Base-by-base conservation (phyloP, 2,329 filamentous ascomycete species). In the Nemania abortiva region DNA sequence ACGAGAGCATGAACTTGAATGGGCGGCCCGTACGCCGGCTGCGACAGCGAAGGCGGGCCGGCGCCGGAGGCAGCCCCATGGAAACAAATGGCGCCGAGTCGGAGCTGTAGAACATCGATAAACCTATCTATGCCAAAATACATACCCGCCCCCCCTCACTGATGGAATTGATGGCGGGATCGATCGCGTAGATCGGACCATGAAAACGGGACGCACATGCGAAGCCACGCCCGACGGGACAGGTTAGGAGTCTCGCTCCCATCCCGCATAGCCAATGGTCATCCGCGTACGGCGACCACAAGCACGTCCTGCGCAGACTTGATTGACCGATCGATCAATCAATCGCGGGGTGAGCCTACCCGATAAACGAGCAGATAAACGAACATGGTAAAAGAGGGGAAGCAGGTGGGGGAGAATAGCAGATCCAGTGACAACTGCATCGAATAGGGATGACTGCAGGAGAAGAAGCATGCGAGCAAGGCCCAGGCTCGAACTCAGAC, bases 31-130 rank as follows among this genome's bases (percentile, higher is more conserved):
- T 79, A 22, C 78, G 81, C 54, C 82, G 84, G 62, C 81, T 84
- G 65, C 84, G 84, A 29, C 82, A 82, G 69, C 72, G 73, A 72
- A 77, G 71, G 72, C 72, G 83, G 67, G 84, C 37, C 37, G 37
- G 37, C 49, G 83, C 86, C 71, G 87, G 86, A 72, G 87, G 86
- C 45, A 89, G 87, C 72, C 86, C 86, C 4, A 89, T 89, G 58
- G 88, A 88, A 71, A 80, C 85, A 4, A 88, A 88, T 68, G 87
- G 86, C 62, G 86, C 83, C 65, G 87, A 89, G 77, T 87, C 86
- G 39, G 87, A 88, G 79, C 83, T 89, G 61, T 85, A 77, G 69
- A 61, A 61, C 34, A 53, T 56, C 18, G n/a, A 62, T 57, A 20
- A 60, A 20, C 42, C 37, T 53, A 57, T 47, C 20, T 27, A n/a